Conservation (phyloP, 2,329 filamentous ascomycete genomes). For the Penicillium sp. region DNA sequence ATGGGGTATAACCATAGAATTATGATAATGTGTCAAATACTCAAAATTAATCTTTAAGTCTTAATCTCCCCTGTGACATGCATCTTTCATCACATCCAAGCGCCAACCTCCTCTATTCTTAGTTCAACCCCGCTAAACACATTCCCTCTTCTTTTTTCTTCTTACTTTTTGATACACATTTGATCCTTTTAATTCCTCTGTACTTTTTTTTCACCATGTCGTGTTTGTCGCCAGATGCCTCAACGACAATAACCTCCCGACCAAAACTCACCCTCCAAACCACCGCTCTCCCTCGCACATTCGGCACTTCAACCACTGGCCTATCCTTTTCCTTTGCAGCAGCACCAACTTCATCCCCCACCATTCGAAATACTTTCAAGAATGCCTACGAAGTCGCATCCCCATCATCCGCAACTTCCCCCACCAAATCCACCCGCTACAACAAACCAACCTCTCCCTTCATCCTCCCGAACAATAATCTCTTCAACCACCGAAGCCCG, state of each 20-base stretch:
- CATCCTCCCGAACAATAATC: slow-evolving; percentile 16
- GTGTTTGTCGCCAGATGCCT: slow-evolving; percentile 21
- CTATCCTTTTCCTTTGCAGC: slow-evolving; percentile 55
- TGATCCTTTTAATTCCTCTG: slow-evolving; percentile 10
- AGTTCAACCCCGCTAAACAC: slow-evolving; percentile 17
- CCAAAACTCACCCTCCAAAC: slow-evolving; percentile 65
- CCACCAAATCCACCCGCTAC: slow-evolving; percentile 31
- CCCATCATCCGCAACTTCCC: slow-evolving; percentile 41
- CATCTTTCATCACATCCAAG: slow-evolving; percentile 16
- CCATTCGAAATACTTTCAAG: slow-evolving; percentile 60
- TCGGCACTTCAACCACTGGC: slow-evolving; percentile 55
- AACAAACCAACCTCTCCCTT: slow-evolving; percentile 35
- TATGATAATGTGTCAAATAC: background rate
- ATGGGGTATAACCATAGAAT: background rate
- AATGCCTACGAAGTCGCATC: slow-evolving; percentile 56
- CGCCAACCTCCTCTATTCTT: slow-evolving; percentile 24
- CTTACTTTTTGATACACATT: slow-evolving; percentile 10
- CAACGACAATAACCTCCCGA: slow-evolving; percentile 36
- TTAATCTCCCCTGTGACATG: background rate
- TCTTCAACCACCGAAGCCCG: slow-evolving; percentile 27
- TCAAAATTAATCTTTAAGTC: background rate
- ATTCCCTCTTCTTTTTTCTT: background rate
- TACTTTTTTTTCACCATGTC: slow-evolving; percentile 18
- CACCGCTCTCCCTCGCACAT: slow-evolving; percentile 49
- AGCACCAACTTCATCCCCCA: slow-evolving; percentile 54